Percentiles rank a stretch among this genome's conserved stretches.
Evolutionary conservation across 169 alveolate species (phyloP).

Genomic region (Babesia gibsoni): DNA sequence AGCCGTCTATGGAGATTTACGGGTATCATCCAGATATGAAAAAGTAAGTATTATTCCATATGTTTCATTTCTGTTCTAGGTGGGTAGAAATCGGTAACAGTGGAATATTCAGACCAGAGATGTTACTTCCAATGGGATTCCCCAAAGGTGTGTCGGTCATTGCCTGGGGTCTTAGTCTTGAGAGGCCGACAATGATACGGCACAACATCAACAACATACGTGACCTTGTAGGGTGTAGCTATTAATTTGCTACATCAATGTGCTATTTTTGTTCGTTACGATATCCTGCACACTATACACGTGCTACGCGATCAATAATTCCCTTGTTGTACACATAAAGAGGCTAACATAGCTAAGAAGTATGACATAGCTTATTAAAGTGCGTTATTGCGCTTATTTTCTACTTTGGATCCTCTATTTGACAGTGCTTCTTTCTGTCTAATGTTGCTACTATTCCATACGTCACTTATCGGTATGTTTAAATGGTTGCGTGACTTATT

Average conservation of each 20-base stretch:
- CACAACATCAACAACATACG: constrained; percentile 93
- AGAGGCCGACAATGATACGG: constrained; percentile 99
- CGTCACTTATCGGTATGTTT: too few species aligned
- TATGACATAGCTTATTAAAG: too few species aligned
- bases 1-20: constrained; percentile 99
- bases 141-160: constrained; percentile 96
- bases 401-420: too few species aligned
- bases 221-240: constrained; percentile 93
- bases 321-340: too few species aligned
- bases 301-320: too few species aligned
- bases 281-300: too few species aligned
- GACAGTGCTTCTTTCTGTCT: too few species aligned
- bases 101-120: constrained; percentile 99
- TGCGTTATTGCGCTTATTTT: too few species aligned
- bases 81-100: constrained; percentile 99
- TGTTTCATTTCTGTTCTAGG: constrained; percentile 10
- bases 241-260: constrained; percentile 40
- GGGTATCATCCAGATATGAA: constrained; percentile 95
- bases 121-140: constrained; percentile 98
- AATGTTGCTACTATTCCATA: too few species aligned
- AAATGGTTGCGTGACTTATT: too few species aligned
- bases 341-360: too few species aligned
- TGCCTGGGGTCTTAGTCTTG: constrained; percentile 99
- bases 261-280: not conserved
- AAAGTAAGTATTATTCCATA: constrained; percentile 45